Percentiles rank a stretch among this genome's conserved stretches.
Conservation (phyloP, 805 yeast species). For the Diddensiella transvaalensis region DNA sequence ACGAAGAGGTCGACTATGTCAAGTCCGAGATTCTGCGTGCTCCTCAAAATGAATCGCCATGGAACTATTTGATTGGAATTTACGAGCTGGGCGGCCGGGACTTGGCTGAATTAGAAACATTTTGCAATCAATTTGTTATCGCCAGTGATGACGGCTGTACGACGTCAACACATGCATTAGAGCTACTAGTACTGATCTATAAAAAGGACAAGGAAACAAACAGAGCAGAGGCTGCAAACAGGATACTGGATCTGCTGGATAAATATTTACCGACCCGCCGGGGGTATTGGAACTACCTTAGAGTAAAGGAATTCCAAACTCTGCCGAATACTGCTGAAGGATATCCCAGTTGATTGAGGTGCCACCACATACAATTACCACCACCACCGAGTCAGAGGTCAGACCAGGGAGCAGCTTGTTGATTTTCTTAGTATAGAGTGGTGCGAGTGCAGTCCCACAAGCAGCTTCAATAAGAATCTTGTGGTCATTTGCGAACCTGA, state of each 20-base stretch:
- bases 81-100: slow-evolving; percentile 33
- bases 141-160: slow-evolving; percentile 29
- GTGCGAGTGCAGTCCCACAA: slow-evolving; percentile 64
- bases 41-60: slow-evolving; percentile 79
- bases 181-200: slow-evolving; percentile 54
- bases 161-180: slow-evolving; percentile 60
- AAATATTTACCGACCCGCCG: slow-evolving; percentile 60
- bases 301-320: slow-evolving; percentile 21
- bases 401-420: slow-evolving; percentile 24
- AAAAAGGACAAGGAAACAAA: slow-evolving; percentile 29
- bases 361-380: slow-evolving; percentile 61
- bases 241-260: slow-evolving; percentile 50
- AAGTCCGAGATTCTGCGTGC: slow-evolving; percentile 48
- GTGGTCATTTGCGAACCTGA: slow-evolving; percentile 48
- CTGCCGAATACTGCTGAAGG: slow-evolving; percentile 24
- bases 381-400: slow-evolving; percentile 42
- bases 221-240: slow-evolving; percentile 32
- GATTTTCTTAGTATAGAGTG: slow-evolving; percentile 31
- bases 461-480: slow-evolving; percentile 63
- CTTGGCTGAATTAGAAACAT: slow-evolving; percentile 41
- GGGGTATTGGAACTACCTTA: slow-evolving; percentile 54
- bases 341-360: slow-evolving; percentile 32
- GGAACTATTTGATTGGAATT: slow-evolving; percentile 78
- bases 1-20: slow-evolving; percentile 53
- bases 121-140: slow-evolving; percentile 39